Conservation (phyloP, 805 yeast species). For the Monosporozyma unispora region DNA sequence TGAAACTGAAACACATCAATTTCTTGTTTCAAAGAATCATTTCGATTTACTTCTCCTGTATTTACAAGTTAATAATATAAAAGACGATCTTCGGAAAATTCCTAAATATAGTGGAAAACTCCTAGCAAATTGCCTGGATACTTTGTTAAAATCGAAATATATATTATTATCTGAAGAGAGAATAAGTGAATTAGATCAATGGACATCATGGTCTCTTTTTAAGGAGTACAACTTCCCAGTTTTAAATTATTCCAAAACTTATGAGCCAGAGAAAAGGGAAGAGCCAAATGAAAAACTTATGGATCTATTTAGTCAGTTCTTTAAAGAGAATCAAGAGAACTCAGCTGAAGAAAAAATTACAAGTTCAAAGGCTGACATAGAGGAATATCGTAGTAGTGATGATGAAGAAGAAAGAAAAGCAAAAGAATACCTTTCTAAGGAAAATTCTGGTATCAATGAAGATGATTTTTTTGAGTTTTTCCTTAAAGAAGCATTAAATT, state of each 20-base stretch:
- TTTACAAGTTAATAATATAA: constrained; percentile 9
- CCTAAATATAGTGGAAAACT: constrained; percentile 11
- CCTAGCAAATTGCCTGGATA: constrained; percentile 6
- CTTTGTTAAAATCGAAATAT: constrained; percentile 3
- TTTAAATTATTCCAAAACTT: background rate
- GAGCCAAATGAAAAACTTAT: constrained; percentile 11
- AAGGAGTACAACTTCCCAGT: background rate
- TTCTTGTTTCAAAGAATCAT: constrained; percentile 7
- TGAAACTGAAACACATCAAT: background rate
- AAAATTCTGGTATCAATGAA: constrained; percentile 43
- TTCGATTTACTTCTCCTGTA: constrained; percentile 12
- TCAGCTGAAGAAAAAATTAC: background rate
- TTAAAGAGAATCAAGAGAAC: constrained; percentile 3
- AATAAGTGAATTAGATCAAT: background rate
- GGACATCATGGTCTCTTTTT: too few species aligned
- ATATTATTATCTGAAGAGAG: background rate
- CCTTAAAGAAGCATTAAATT: constrained; percentile 43
- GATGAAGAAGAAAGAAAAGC: constrained; percentile 24
- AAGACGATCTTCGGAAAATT: constrained; percentile 1
- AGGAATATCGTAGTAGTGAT: constrained; percentile 29
- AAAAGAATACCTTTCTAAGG: constrained; percentile 23
- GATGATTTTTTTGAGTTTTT: constrained; percentile 65
- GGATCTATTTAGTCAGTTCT: constrained; percentile 7
- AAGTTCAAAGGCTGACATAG: background rate
- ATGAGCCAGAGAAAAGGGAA: background rate